Percentiles rank a stretch among this genome's conserved stretches.
Conservation (phyloP, 352 stramenopile genomes). For the Globisporangium carolinianum region DNA sequence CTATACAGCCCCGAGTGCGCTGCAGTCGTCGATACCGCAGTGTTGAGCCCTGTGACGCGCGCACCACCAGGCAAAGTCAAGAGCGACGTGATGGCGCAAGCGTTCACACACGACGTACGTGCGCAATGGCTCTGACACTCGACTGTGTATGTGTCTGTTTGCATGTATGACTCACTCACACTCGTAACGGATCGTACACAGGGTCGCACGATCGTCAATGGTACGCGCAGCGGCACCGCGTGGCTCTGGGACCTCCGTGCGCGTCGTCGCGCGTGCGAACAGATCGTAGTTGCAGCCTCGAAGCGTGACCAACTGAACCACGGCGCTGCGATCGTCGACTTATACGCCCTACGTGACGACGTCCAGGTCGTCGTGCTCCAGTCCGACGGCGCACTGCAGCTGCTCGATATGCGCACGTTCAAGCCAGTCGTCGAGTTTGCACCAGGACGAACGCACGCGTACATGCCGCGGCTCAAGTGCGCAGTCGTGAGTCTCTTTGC, state of each 20-base stretch:
- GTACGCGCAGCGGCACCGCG: conserved; percentile 30
- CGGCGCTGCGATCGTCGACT: conserved; percentile 24
- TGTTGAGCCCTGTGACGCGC: conserved; percentile 1
- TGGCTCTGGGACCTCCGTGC: conserved; percentile 50
- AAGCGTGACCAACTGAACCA: conserved; percentile 3
- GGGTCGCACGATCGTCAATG: conserved; percentile 40
- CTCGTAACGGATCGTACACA: conserved; percentile 1
- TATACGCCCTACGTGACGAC: conserved; percentile 37
- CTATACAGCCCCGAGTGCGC: conserved; percentile 1
- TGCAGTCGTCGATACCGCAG: conserved; percentile 8
- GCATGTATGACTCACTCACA: no score
- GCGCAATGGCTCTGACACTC: background rate
- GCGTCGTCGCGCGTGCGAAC: conserved; percentile 11
- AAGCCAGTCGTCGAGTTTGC: conserved; percentile 29
- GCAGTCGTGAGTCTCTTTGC: conserved; percentile 16
- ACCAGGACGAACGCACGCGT: conserved; percentile 17
- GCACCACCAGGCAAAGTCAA: conserved; percentile 22
- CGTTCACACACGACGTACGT: conserved; percentile 20
- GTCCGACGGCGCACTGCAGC: conserved; percentile 33
- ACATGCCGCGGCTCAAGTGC: conserved; percentile 25
- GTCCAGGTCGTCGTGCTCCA: conserved; percentile 29
- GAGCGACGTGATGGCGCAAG: conserved; percentile 38
- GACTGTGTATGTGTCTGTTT: background rate
- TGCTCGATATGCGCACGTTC: conserved; percentile 42
- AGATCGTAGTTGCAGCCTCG: background rate